Evolutionary conservation across 371 early-diverging fungal genomes (phyloP).

Genomic region (Massospora cicadina): DNA sequence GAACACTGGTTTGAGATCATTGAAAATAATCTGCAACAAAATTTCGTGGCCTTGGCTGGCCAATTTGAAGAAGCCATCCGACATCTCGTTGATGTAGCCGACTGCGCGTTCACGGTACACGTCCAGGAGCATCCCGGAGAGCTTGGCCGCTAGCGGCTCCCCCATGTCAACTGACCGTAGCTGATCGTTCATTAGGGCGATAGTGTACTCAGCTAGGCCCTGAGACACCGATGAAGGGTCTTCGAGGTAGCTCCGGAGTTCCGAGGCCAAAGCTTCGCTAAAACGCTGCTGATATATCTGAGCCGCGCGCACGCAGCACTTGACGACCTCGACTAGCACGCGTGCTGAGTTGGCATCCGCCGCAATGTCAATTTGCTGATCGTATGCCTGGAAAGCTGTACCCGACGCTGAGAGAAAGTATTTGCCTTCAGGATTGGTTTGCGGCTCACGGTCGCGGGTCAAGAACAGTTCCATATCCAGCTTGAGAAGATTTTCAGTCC

Average conservation of each 20-base stretch:
- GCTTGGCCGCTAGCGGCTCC: conserved; percentile 49
- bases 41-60: conserved; percentile 49
- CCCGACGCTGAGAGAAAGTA: conserved; percentile 66
- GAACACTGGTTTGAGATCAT: conserved; percentile 57
- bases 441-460: conserved; percentile 51
- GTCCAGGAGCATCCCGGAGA: conserved; percentile 45
- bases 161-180: conserved; percentile 73
- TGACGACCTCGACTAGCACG: conserved; percentile 65
- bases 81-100: conserved; percentile 32
- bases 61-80: conserved; percentile 69
- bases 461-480: conserved; percentile 66
- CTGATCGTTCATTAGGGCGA: conserved; percentile 87
- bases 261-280: conserved; percentile 46
- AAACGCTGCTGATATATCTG: conserved; percentile 63
- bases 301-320: conserved; percentile 68
- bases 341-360: conserved; percentile 63
- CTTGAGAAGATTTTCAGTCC: conserved; percentile 74
- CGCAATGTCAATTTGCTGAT: conserved; percentile 86
- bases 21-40: conserved; percentile 62
- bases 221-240: conserved; percentile 42
- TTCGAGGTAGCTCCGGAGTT: conserved; percentile 53
- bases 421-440: conserved; percentile 49
- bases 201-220: conserved; percentile 80
- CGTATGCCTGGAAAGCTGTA: conserved; percentile 86
- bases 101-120: conserved; percentile 39